phyloP scores from a whole-genome alignment of 805 yeast species.

The Komagataella pseudopastoris region DNA sequence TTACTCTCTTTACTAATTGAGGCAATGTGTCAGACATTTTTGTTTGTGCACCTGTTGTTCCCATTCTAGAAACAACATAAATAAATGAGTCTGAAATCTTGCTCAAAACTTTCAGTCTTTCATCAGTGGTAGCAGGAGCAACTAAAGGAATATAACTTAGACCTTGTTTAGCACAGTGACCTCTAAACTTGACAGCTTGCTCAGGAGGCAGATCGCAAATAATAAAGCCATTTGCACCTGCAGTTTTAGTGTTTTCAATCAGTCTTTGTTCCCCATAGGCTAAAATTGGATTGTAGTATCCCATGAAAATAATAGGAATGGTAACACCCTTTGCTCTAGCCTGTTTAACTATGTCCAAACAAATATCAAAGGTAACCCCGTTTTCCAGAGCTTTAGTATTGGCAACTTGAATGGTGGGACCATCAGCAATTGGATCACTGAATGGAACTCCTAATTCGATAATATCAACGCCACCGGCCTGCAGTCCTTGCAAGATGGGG shows the following conservation, averaged over 20 bases:
- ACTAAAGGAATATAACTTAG: conserved; percentile 85
- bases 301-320: conserved; percentile 89
- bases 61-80: conserved; percentile 96
- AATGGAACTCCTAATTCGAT: conserved; percentile 95
- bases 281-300: conserved; percentile 91
- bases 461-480: conserved; percentile 90
- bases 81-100: conserved; percentile 89
- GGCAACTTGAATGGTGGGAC: conserved; percentile 90
- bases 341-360: conserved; percentile 54
- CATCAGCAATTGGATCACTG: conserved; percentile 98
- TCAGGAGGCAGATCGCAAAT: conserved; percentile 97
- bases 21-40: conserved; percentile 50
- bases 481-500: conserved; percentile 76
- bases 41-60: conserved; percentile 84
- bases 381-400: conserved; percentile 73
- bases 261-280: conserved; percentile 81
- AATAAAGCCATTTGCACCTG: conserved; percentile 92
- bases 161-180: conserved; percentile 50
- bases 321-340: conserved; percentile 80
- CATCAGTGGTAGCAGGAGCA: conserved; percentile 94
- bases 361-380: conserved; percentile 59
- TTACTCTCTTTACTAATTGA: conserved; percentile 59
- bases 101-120: conserved; percentile 64
- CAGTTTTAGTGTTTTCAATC: conserved; percentile 63
- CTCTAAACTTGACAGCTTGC: conserved; percentile 83